Conservation (phyloP, 768 basidiomycete genomes). For the Leccinum disarticulatum region DNA sequence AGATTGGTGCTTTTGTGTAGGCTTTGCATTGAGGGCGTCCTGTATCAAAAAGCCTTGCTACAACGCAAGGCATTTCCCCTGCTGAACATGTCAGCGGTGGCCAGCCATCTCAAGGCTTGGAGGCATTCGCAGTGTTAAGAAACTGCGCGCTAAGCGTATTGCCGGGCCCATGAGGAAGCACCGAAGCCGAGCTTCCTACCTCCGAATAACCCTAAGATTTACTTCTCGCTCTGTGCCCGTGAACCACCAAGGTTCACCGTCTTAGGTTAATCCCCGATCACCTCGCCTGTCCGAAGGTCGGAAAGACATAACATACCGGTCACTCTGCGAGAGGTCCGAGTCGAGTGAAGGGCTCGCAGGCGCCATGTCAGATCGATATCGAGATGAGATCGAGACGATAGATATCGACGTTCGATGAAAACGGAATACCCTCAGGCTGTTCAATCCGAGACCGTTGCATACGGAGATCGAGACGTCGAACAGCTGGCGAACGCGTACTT, state of each 20-base stretch:
- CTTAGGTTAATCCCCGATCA: neutral
- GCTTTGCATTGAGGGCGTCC: neutral
- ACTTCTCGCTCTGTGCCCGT: too few relatives aligned
- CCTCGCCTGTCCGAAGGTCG: neutral
- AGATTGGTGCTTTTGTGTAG: conserved; percentile 37
- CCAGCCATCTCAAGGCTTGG: neutral
- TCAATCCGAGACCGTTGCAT: conserved; percentile 17
- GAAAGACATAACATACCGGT: neutral
- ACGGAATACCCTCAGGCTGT: neutral
- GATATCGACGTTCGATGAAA: neutral
- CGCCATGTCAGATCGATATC: conserved; percentile 22
- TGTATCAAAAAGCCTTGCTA: conserved; percentile 10
- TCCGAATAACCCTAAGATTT: neutral
- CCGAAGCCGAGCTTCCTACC: neutral
- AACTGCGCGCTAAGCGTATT: neutral
- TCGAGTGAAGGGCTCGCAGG: conserved; percentile 14
- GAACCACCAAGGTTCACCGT: neutral
- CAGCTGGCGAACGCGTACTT: neutral
- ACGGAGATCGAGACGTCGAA: conserved; percentile 6
- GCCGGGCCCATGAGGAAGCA: neutral
- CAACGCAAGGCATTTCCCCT: neutral
- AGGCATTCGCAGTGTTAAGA: neutral
- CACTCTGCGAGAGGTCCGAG: neutral
- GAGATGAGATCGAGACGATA: neutral
- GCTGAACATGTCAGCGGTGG: neutral